Evolutionary conservation across 2,329 filamentous ascomycete genomes (phyloP).

Genomic region (Incumbomyces lentus): DNA sequence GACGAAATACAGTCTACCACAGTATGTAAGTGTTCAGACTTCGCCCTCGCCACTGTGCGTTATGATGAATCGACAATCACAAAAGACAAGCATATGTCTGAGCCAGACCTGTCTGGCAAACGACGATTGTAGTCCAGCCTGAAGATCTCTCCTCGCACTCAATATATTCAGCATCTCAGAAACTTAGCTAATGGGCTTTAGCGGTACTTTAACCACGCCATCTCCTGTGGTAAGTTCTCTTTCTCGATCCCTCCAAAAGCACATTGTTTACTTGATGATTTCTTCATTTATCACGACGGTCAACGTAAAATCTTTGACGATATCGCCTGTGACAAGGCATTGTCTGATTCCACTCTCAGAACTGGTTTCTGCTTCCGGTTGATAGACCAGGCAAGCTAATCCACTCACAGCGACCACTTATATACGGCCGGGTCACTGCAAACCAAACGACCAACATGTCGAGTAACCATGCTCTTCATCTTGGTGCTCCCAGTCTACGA

Average conservation of each 20-base stretch:
- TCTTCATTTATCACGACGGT: slow-evolving; percentile 67
- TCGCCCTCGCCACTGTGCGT: slow-evolving; percentile 20
- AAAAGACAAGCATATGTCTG: slow-evolving; percentile 98
- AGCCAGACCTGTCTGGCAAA: slow-evolving; percentile 43
- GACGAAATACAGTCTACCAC: not conserved
- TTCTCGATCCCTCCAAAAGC: slow-evolving; percentile 3
- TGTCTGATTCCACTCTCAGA: slow-evolving; percentile 26
- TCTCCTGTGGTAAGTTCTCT: not conserved
- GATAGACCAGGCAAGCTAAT: not conserved
- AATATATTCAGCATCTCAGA: not conserved
- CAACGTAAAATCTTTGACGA: slow-evolving; percentile 81
- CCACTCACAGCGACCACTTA: not conserved
- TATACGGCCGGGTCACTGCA: no score
- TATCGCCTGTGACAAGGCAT: slow-evolving; percentile 65
- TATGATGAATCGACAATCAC: slow-evolving; percentile 72
- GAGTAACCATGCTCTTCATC: no score
- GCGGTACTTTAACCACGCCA: not conserved
- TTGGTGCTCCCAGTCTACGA: no score
- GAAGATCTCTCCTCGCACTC: slow-evolving; percentile 6
- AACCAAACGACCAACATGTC: no score
- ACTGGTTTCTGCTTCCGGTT: not conserved
- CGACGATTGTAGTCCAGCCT: slow-evolving; percentile 42
- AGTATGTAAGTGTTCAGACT: not conserved
- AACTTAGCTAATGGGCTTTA: not conserved
- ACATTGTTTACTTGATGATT: slow-evolving; percentile 53